phyloP scores from a whole-genome alignment of 2,329 filamentous ascomycete species.

The Arthrobotrys pseudoclavata region DNA sequence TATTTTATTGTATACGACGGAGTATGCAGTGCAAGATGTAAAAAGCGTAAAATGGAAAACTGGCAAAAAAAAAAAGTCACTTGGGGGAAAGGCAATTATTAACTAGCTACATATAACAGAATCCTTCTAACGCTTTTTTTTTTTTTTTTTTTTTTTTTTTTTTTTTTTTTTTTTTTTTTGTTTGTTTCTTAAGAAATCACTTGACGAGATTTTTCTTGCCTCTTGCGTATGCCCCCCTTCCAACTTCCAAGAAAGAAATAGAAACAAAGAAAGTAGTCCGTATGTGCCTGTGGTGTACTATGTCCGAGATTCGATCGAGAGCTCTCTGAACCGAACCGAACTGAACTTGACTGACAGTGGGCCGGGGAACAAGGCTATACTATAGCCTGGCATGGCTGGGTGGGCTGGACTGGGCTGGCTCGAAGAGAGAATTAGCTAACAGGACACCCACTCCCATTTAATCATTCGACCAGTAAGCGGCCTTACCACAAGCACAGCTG shows the following conservation, averaged over 20 bases:
- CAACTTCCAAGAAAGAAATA: neutral
- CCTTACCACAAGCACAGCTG: constrained; percentile 57
- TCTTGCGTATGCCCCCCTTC: constrained; percentile 30
- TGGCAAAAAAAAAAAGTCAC: constrained; percentile 10
- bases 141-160: constrained; percentile 5
- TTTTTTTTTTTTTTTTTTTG: neutral
- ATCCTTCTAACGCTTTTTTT: constrained; percentile 13
- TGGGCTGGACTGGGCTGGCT: constrained; percentile 14
- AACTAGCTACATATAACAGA: constrained; percentile 4
- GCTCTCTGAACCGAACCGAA: neutral
- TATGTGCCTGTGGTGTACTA: constrained; percentile 1
- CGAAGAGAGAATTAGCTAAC: constrained; percentile 17
- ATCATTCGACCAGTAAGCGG: constrained; percentile 47
- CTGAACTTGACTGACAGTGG: constrained; percentile 37
- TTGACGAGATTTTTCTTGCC: constrained; percentile 56
- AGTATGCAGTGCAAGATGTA: neutral
- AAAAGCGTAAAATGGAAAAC: neutral
- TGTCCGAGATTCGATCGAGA: neutral
- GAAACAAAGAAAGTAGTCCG: neutral
- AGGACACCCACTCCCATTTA: neutral
- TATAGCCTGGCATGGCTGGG: constrained; percentile 28
- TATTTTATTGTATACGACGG: neutral
- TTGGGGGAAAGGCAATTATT: constrained; percentile 24
- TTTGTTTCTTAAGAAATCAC: constrained; percentile 36
- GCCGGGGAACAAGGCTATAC: too few relatives aligned